Percentiles rank a stretch among this genome's conserved stretches.
phyloP scores from a whole-genome alignment of 108 stramenopile genomes.

The Discostella pseudostelligera region DNA sequence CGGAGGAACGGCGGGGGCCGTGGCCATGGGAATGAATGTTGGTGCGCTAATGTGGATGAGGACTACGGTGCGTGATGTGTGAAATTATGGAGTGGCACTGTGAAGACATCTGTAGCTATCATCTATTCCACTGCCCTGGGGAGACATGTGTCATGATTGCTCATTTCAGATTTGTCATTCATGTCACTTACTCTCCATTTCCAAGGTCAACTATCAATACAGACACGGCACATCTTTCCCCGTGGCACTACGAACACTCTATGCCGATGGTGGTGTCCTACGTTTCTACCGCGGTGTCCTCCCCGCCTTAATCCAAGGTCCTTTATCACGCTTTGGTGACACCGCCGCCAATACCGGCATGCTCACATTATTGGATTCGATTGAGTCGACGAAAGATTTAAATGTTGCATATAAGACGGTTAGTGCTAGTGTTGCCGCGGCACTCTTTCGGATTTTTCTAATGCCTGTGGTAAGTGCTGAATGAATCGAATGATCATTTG shows the following conservation, averaged over 20 bases:
- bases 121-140: no score
- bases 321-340: slow-evolving; percentile 95
- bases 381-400: slow-evolving; percentile 81
- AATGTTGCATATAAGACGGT: slow-evolving; percentile 91
- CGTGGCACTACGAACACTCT: slow-evolving; percentile 84
- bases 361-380: slow-evolving; percentile 79
- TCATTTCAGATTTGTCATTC: not conserved
- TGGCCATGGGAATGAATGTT: slow-evolving; percentile 89
- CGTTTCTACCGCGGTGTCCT: slow-evolving; percentile 95
- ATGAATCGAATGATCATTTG: no score
- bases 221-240: slow-evolving; percentile 94
- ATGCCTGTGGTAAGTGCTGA: slow-evolving; percentile 87
- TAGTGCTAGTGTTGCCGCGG: slow-evolving; percentile 82
- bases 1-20: slow-evolving; percentile 83
- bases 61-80: slow-evolving; percentile 64
- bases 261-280: slow-evolving; percentile 95
- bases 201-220: slow-evolving; percentile 96
- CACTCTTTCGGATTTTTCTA: slow-evolving; percentile 91
- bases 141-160: slow-evolving; percentile 2
- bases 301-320: slow-evolving; percentile 92
- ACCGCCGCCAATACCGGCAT: slow-evolving; percentile 97
- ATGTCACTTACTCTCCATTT: slow-evolving; percentile 2
- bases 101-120: not conserved
- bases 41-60: slow-evolving; percentile 83
- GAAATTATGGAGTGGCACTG: not conserved